A percentile compares a stretch with the other conserved stretches of the same genome.
Conservation (phyloP, 2,329 filamentous ascomycete genomes). For the Botrytis medusae region DNA sequence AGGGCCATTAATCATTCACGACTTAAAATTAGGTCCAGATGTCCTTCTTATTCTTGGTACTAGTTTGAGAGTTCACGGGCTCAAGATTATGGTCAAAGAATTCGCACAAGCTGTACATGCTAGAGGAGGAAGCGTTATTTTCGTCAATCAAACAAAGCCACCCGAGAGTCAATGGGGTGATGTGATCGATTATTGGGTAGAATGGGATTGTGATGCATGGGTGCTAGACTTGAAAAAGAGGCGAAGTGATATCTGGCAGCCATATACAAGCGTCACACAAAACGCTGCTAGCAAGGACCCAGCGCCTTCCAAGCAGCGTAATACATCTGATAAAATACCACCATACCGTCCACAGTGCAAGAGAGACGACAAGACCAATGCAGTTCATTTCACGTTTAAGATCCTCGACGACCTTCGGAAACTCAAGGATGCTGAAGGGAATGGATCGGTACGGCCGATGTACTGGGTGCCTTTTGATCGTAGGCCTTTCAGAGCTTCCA, state of each 20-base stretch:
- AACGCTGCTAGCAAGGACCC: conserved; percentile 26
- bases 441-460: conserved; percentile 22
- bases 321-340: background rate
- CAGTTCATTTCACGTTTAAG: conserved; percentile 36
- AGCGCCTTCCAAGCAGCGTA: conserved; percentile 7
- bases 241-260: conserved; percentile 38
- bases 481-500: conserved; percentile 17
- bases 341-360: conserved; percentile 29
- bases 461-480: conserved; percentile 26
- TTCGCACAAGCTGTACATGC: conserved; percentile 69
- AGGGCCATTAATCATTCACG: conserved; percentile 66
- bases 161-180: conserved; percentile 72
- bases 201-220: conserved; percentile 76
- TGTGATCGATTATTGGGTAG: conserved; percentile 71
- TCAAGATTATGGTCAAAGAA: conserved; percentile 69
- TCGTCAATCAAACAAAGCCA: conserved; percentile 72
- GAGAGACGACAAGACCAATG: conserved; percentile 38
- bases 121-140: conserved; percentile 66
- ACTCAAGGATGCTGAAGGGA: conserved; percentile 29
- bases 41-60: conserved; percentile 70
- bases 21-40: conserved; percentile 63
- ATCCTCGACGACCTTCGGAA: conserved; percentile 35
- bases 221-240: conserved; percentile 55
- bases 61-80: conserved; percentile 67
- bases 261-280: conserved; percentile 30